phyloP scores from a whole-genome alignment of 148 eudicot genomes.

The Diospyros lotus region DNA sequence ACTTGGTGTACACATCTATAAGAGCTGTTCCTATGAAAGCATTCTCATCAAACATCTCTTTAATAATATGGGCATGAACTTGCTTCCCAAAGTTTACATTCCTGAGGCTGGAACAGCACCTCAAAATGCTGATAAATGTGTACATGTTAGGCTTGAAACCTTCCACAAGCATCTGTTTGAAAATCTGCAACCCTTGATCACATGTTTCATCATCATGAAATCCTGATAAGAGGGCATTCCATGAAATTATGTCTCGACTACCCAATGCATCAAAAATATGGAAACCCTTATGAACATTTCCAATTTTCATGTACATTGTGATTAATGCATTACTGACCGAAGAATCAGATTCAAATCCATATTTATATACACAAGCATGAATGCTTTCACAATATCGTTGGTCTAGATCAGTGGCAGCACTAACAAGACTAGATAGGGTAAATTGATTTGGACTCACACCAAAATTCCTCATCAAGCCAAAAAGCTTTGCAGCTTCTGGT shows the following conservation, averaged over 20 bases:
- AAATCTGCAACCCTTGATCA: conserved; percentile 25
- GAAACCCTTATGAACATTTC: conserved; percentile 22
- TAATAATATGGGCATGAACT: conserved; percentile 36
- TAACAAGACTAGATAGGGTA: conserved; percentile 34
- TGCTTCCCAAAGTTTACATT: conserved; percentile 34
- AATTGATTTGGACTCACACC: conserved; percentile 39
- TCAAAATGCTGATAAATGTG: conserved; percentile 32
- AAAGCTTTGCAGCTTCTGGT: conserved; percentile 36
- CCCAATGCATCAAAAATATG: conserved; percentile 28
- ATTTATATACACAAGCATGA: conserved; percentile 43
- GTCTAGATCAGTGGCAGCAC: conserved; percentile 30
- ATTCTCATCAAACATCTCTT: conserved; percentile 19
- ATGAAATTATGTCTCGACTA: conserved; percentile 35
- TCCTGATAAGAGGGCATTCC: conserved; percentile 47
- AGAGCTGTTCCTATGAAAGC: conserved; percentile 34
- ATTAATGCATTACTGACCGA: conserved; percentile 38
- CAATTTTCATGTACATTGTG: conserved; percentile 36
- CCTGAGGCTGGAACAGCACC: conserved; percentile 35
- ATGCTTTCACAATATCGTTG: conserved; percentile 27
- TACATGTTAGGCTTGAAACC: conserved; percentile 39
- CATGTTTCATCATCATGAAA: conserved; percentile 29
- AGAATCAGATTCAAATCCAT: conserved; percentile 33
- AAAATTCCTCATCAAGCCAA: conserved; percentile 24
- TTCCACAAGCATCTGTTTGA: conserved; percentile 33
- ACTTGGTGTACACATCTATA: conserved; percentile 48